A percentile compares a stretch with the other conserved stretches of the same genome.
phyloP scores from a whole-genome alignment of 495 filamentous ascomycete genomes.

The Lentithecium fluviatile region DNA sequence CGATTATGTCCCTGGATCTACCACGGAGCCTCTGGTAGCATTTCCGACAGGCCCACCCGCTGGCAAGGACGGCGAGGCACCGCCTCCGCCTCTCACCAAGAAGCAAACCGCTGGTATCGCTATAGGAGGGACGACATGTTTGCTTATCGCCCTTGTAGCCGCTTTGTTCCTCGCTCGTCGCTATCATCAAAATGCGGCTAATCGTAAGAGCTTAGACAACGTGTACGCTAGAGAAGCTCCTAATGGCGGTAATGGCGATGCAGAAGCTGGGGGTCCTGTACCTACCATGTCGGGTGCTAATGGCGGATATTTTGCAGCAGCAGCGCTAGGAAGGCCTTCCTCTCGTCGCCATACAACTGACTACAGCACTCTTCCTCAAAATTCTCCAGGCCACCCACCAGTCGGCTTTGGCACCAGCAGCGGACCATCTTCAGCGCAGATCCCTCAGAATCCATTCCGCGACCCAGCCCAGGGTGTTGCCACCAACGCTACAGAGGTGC shows the following conservation, averaged over 20 bases:
- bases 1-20: background rate
- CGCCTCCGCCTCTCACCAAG: constrained; percentile 15
- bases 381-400: constrained; percentile 12
- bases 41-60: constrained; percentile 10
- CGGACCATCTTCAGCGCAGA: background rate
- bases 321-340: background rate
- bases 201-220: constrained; percentile 10
- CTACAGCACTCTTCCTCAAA: constrained; percentile 8
- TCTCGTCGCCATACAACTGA: background rate
- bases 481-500: background rate
- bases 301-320: constrained; percentile 4
- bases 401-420: background rate
- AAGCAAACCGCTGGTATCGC: constrained; percentile 29
- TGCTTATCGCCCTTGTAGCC: constrained; percentile 31
- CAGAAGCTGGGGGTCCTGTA: constrained; percentile 19
- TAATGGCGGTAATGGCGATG: constrained; percentile 16
- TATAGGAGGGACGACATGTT: constrained; percentile 21
- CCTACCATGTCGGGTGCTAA: constrained; percentile 28
- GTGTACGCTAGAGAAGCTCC: constrained; percentile 32
- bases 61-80: constrained; percentile 1
- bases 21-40: constrained; percentile 1
- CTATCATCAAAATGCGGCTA: constrained; percentile 16
- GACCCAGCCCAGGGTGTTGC: background rate
- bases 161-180: constrained; percentile 24
- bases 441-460: background rate